Evolutionary conservation across 2,329 filamentous ascomycete species (phyloP).

Genomic region (Xylariaceae sp.): DNA sequence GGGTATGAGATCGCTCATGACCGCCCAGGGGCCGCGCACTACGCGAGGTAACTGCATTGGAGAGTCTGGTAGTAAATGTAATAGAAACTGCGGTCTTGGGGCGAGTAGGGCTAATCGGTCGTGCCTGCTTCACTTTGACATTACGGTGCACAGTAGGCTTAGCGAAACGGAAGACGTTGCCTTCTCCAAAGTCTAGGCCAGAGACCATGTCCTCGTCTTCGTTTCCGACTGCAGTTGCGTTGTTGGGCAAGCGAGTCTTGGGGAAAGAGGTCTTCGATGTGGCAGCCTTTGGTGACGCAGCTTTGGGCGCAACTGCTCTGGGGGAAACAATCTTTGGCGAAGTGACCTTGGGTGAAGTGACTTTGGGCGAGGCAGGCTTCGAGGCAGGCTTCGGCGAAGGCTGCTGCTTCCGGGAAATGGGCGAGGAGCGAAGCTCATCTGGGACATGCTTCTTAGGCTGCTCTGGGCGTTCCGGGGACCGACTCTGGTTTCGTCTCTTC

Average conservation of each 20-base stretch:
- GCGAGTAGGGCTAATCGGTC: constrained; percentile 63
- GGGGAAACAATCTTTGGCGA: not conserved
- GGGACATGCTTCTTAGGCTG: constrained; percentile 1
- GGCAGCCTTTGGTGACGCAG: constrained; percentile 5
- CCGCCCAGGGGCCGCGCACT: constrained; percentile 68
- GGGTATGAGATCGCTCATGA: constrained; percentile 62
- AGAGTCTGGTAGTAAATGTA: constrained; percentile 82
- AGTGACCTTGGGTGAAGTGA: not conserved
- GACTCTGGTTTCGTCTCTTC: constrained; percentile 56
- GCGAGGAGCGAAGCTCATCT: constrained; percentile 4
- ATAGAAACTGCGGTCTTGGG: constrained; percentile 74
- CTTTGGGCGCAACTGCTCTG: not conserved
- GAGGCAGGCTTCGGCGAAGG: too few relatives aligned
- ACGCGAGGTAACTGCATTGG: constrained; percentile 52
- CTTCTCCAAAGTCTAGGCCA: constrained; percentile 80
- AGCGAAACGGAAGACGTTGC: constrained; percentile 71
- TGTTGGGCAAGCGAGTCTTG: constrained; percentile 17
- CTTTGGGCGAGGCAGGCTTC: not conserved
- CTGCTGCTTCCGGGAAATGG: not conserved
- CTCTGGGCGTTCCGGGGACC: constrained; percentile 11
- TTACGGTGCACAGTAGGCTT: constrained; percentile 88
- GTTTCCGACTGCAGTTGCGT: constrained; percentile 30
- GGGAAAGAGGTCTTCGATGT: constrained; percentile 9
- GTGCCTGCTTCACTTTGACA: constrained; percentile 73
- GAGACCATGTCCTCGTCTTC: constrained; percentile 75